Evolutionary conservation across 2,329 filamentous ascomycete species (phyloP).

Genomic region (Sordariomycetes sp.): DNA sequence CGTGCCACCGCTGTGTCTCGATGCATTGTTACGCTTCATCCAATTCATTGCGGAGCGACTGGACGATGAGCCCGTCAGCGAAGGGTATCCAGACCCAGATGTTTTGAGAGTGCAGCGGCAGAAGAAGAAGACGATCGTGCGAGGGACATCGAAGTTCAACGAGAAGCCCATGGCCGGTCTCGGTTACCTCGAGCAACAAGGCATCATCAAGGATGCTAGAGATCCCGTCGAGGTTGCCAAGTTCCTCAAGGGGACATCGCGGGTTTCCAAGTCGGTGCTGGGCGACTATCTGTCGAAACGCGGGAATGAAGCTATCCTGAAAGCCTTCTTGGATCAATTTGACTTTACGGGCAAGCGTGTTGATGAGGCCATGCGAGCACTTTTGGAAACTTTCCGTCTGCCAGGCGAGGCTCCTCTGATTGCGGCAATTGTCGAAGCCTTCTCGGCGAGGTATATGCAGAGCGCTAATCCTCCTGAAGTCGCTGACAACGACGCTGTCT

Average conservation of each 20-base stretch:
- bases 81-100: slow-evolving; percentile 58
- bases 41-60: slow-evolving; percentile 86
- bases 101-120: slow-evolving; percentile 61
- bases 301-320: slow-evolving; percentile 75
- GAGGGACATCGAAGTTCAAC: slow-evolving; percentile 86
- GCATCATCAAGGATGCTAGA: slow-evolving; percentile 69
- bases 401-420: slow-evolving; percentile 91
- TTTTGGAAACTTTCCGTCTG: slow-evolving; percentile 88
- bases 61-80: slow-evolving; percentile 55
- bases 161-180: slow-evolving; percentile 87
- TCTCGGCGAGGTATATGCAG: slow-evolving; percentile 75
- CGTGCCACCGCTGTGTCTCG: slow-evolving; percentile 87
- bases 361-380: slow-evolving; percentile 77
- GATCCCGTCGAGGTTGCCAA: slow-evolving; percentile 72
- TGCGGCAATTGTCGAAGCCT: slow-evolving; percentile 80
- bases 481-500: slow-evolving; percentile 79
- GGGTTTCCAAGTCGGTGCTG: slow-evolving; percentile 81
- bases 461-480: slow-evolving; percentile 64
- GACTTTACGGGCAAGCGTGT: slow-evolving; percentile 81
- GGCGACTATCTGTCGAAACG: slow-evolving; percentile 92
- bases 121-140: slow-evolving; percentile 81
- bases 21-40: slow-evolving; percentile 82
- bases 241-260: slow-evolving; percentile 79
- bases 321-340: slow-evolving; percentile 78
- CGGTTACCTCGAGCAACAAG: slow-evolving; percentile 74